Evolutionary conservation across 202 grass and related monocot species (phyloP), one percentile per base, ranked within the genome.

Genomic region (Panicum virgatum): DNA sequence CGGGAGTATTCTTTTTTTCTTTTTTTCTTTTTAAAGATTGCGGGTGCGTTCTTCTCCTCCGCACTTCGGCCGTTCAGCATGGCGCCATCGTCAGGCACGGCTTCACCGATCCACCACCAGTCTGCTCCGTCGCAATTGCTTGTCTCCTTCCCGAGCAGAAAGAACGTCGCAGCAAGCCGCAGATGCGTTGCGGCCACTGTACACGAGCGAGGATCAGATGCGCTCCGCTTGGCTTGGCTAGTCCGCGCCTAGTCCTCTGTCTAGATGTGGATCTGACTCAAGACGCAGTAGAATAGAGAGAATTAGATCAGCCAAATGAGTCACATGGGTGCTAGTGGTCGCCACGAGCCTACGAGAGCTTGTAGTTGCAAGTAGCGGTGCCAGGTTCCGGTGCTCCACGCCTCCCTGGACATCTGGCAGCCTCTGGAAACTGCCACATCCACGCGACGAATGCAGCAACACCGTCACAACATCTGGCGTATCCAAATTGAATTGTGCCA

Each of bases 381-480:
- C 12, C 43, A 37, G 26, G 58, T 26, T 19, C 42, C 39, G 15
- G 7, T 14, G 32, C 18, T 39, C 32, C 32, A 26, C 27, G 22
- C 56, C 56, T 58, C 7, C 53, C 13, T 20, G 2, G 32, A 7
- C 80, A 54, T 42, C 12, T 51, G 58, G 58, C 44, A 2, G 10
- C 53, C 29, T 66, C 50, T 29, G 19, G 77, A 86, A 68, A 69
- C 70, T 18, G 71, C 40, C 71, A 43, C 56, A 15, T 82, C 42
- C 9, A 71, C 2, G 39, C 22, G 36, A 54, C 52, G 43, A n/a
- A 70, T n/a, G 15, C 23, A 46, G 52, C 63, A 44, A 19, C 48
- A 46, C 8, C 62, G 7, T 11, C 77, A 69, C n/a, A n/a, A n/a
- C n/a, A n/a, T n/a, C n/a, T n/a, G n/a, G 64, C 64, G 78, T 70